These are phyloP conservation scores for Wickerhamiella dianesei DNA, from an alignment of 805 yeast genomes.

Conservation along the genomic window DNA sequence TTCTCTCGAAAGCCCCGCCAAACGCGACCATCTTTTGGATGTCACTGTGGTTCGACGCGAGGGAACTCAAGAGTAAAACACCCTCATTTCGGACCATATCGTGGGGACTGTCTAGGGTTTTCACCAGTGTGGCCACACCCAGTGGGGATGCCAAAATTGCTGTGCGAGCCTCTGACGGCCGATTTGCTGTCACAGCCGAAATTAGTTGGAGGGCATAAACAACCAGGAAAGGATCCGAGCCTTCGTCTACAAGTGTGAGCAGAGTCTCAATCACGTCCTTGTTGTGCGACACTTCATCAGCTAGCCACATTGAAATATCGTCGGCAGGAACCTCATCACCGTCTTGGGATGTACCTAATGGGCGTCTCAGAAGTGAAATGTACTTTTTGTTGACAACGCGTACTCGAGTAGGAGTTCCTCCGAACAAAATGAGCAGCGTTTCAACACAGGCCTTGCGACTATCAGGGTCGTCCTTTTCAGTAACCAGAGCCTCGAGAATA, in stretches of 20 bases:
- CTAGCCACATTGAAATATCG: conserved; percentile 85
- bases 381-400: conserved; percentile 19
- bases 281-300: conserved; percentile 75
- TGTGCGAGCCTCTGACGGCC: conserved; percentile 63
- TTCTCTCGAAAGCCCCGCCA: conserved; percentile 75
- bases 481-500: conserved; percentile 47
- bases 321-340: conserved; percentile 38
- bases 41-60: conserved; percentile 68
- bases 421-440: conserved; percentile 64
- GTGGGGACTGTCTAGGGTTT: conserved; percentile 44
- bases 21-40: conserved; percentile 89
- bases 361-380: conserved; percentile 32
- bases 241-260: conserved; percentile 35
- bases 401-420: conserved; percentile 33
- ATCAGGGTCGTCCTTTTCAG: conserved; percentile 56
- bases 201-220: conserved; percentile 73
- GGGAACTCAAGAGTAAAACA: conserved; percentile 65
- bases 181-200: conserved; percentile 66
- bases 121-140: conserved; percentile 64
- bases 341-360: conserved; percentile 65
- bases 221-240: conserved; percentile 58
- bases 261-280: conserved; percentile 34
- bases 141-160: conserved; percentile 59
- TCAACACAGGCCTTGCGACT: conserved; percentile 71
- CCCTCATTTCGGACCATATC: conserved; percentile 84